Base-by-base conservation (phyloP, 78 protist genomes). In the Reticulomyxa filosa region DNA sequence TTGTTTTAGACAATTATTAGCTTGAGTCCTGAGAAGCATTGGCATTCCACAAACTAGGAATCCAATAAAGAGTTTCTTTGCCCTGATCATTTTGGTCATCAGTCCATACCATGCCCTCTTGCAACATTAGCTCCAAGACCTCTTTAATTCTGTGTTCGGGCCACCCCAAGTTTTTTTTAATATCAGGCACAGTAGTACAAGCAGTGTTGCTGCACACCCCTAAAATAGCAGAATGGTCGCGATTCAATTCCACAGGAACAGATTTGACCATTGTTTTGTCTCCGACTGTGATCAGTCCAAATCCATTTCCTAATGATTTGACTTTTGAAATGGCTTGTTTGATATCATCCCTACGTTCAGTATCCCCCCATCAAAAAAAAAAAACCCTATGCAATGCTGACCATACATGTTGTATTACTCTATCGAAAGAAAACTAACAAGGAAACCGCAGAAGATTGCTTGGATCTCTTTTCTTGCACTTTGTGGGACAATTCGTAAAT, bases 231-330 rank as follows among this genome's bases (percentile, higher is more conserved):
- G 33, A 32, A 2, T 71, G 72, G 67, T 88, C 95, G 17, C 30
- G 39, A 42, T 72, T 76, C 20, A 88, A 38, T 64, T 85, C 95
- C 34, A 53, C 26, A 0, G 95, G 95, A 20, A 88, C 82, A 0
- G 89, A 81, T 46, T 81, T 83, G 10, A 88, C 76, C 17, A 76
- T 22, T 37, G 57, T 70, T 13, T 36, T 57, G 23, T 42, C 29
- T n/a, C 70, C 81, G 0, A 80, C 38, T 5, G 30, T 42, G 33
- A 75, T 17, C 4, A 83, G 36, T 26, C 68, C 59, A 23, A 66
- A 85, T 2, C 85, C 88, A 42, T 66, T 55, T 6, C 80, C 79
- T 3, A 85, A 62, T 10, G 48, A 63, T n/a, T 73, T 33, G 57
- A 89, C 27, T 29, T 69, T 77, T 25, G 66, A 38, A 4, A 85